Conservation (phyloP, 2,329 filamentous ascomycete species). For the Penicillium hordei region DNA sequence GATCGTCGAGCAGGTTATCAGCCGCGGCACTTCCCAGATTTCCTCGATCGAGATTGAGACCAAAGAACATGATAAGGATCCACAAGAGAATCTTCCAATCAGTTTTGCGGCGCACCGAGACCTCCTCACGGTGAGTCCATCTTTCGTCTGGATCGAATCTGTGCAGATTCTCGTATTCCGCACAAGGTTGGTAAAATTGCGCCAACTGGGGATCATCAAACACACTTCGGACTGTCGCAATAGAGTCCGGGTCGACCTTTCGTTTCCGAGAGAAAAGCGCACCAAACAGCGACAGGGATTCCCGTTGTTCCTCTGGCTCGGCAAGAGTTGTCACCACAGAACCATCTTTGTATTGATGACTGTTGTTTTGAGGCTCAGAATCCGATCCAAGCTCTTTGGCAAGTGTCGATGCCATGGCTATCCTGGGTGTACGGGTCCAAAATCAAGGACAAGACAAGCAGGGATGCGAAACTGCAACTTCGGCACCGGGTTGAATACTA, state of each 20-base stretch:
- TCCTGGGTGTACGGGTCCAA: background rate
- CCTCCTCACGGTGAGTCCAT: slow-evolving; percentile 33
- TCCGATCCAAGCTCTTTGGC: background rate
- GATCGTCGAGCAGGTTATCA: slow-evolving; percentile 29
- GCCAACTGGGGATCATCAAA: slow-evolving; percentile 46
- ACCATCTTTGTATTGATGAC: background rate
- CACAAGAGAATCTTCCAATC: slow-evolving; percentile 39
- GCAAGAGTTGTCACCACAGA: background rate
- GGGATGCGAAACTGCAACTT: background rate
- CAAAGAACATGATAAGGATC: slow-evolving; percentile 50
- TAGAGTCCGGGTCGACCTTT: slow-evolving; percentile 19
- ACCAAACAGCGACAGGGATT: slow-evolving; percentile 8
- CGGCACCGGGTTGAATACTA: background rate
- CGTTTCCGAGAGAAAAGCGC: slow-evolving; percentile 28
- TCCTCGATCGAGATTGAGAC: slow-evolving; percentile 29
- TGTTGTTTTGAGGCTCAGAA: background rate
- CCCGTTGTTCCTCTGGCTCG: slow-evolving; percentile 4
- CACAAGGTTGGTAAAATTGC: slow-evolving; percentile 30
- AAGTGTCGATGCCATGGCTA: background rate
- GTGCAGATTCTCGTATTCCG: slow-evolving; percentile 40
- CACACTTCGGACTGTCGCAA: slow-evolving; percentile 32
- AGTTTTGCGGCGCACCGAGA: slow-evolving; percentile 25
- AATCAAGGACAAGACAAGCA: background rate
- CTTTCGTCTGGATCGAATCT: slow-evolving; percentile 33
- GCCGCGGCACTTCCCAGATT: slow-evolving; percentile 29